Conservation (phyloP, 106 monocot species). For the Apostasia shenzhenica region DNA sequence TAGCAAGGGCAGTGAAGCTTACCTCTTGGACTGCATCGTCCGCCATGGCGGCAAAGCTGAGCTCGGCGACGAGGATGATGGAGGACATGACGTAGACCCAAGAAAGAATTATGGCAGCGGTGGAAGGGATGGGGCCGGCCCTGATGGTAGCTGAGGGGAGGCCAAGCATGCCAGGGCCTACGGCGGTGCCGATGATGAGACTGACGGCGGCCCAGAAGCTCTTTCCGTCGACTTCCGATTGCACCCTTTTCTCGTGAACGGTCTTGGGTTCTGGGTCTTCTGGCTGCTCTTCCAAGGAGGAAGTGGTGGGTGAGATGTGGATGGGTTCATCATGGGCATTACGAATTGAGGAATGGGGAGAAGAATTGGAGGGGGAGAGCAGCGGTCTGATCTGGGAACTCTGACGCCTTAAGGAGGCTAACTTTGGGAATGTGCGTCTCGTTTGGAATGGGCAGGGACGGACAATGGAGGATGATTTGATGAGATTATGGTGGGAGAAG, state of each 20-base stretch:
- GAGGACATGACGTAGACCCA: conserved; percentile 83
- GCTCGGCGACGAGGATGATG: conserved; percentile 66
- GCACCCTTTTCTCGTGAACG: not conserved
- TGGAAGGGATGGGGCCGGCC: conserved; percentile 58
- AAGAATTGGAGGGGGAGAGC: conserved; percentile 7
- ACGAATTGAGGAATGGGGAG: conserved; percentile 10
- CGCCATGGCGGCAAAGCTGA: conserved; percentile 47
- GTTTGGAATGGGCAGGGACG: not conserved
- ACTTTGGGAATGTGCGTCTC: not conserved
- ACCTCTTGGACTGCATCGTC: conserved; percentile 37
- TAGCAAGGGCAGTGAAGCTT: conserved; percentile 60
- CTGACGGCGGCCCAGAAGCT: conserved; percentile 58
- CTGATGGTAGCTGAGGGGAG: conserved; percentile 64
- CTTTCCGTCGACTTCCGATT: not conserved
- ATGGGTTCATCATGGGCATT: conserved; percentile 3
- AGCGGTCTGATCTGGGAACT: not conserved
- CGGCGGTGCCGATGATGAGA: conserved; percentile 71
- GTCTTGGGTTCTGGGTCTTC: not conserved
- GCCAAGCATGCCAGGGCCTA: conserved; percentile 79
- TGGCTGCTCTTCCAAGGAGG: not conserved
- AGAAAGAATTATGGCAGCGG: conserved; percentile 52
- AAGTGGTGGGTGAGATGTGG: not conserved
- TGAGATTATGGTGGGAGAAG: conserved; percentile 7
- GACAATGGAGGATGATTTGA: not conserved
- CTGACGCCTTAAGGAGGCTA: not conserved